Percentiles rank a stretch among this genome's conserved stretches.
Evolutionary conservation across 2,329 filamentous ascomycete genomes (phyloP).

Genomic region (Lasiodiplodia gonubiensis): DNA sequence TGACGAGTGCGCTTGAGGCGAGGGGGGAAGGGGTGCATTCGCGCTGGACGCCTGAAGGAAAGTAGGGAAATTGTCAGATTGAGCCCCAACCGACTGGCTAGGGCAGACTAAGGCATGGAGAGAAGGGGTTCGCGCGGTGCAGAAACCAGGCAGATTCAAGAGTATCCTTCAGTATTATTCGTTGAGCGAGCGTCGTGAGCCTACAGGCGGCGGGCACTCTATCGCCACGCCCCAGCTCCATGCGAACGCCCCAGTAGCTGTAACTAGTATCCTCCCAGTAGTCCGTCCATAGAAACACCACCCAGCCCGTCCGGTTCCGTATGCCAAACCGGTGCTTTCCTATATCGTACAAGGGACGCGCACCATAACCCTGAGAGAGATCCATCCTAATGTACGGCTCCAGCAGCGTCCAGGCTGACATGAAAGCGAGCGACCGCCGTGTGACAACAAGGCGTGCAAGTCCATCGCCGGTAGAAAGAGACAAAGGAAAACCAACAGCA

Average conservation of each 20-base stretch:
- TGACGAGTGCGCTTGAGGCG: conserved; percentile 15
- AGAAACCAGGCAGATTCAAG: neutral
- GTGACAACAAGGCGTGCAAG: conserved; percentile 20
- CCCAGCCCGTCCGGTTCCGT: conserved; percentile 13
- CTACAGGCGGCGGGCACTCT: conserved; percentile 21
- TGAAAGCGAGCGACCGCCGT: conserved; percentile 28
- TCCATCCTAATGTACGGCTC: conserved; percentile 21
- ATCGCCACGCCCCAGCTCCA: conserved; percentile 19
- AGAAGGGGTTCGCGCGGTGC: neutral
- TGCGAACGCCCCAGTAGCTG: conserved; percentile 20
- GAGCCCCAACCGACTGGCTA: conserved; percentile 15
- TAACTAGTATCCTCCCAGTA: conserved; percentile 24
- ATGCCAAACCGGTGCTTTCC: conserved; percentile 23
- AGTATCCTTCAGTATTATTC: conserved; percentile 24
- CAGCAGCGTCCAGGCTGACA: conserved; percentile 29
- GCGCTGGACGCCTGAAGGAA: conserved; percentile 11
- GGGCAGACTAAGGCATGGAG: neutral
- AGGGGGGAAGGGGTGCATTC: conserved; percentile 13
- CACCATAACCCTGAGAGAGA: conserved; percentile 22
- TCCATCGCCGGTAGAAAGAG: conserved; percentile 24
- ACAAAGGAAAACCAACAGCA: conserved; percentile 14
- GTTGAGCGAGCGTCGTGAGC: conserved; percentile 24
- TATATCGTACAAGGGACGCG: conserved; percentile 26
- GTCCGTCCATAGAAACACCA: conserved; percentile 21
- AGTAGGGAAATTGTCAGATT: conserved; percentile 25